These are phyloP conservation scores for Citrus inodora DNA, from an alignment of 345 rosid species.

Conservation along the genomic window DNA sequence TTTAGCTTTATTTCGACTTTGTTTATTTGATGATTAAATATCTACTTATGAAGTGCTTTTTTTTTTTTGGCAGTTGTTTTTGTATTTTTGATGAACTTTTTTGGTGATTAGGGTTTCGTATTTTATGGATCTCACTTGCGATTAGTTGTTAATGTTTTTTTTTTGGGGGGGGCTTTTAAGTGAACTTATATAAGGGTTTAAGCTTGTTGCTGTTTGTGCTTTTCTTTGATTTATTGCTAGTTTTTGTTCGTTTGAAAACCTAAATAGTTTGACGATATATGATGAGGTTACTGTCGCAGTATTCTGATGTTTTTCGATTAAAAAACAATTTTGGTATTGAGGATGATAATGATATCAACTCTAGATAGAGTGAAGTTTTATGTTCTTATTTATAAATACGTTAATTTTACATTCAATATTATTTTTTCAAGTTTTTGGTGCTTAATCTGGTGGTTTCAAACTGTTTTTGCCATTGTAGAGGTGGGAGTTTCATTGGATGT, in stretches of 20 bases:
- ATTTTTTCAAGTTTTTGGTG: background rate
- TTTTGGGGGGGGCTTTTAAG: background rate
- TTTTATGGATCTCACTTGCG: background rate
- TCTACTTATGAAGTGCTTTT: conserved; percentile 19
- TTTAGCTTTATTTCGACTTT: background rate
- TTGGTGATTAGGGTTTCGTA: background rate
- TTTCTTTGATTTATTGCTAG: background rate
- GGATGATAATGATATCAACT: background rate
- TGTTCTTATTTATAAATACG: background rate
- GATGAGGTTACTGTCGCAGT: background rate
- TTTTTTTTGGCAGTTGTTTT: conserved; percentile 5
- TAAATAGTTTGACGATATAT: background rate
- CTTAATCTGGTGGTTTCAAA: background rate
- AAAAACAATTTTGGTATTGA: background rate
- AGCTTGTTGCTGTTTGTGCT: background rate
- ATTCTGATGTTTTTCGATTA: background rate
- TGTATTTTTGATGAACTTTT: background rate
- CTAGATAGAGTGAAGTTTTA: background rate
- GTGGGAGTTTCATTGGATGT: background rate
- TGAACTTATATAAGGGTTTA: background rate
- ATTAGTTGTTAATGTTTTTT: background rate
- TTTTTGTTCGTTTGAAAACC: background rate
- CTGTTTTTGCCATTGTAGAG: background rate
- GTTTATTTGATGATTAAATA: conserved; percentile 1
- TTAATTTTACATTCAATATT: background rate